Percentiles rank a stretch among this genome's conserved stretches.
Evolutionary conservation across 1,284 basidiomycete genomes (phyloP).

Genomic region (Melanopsichium pennsylvanicum): DNA sequence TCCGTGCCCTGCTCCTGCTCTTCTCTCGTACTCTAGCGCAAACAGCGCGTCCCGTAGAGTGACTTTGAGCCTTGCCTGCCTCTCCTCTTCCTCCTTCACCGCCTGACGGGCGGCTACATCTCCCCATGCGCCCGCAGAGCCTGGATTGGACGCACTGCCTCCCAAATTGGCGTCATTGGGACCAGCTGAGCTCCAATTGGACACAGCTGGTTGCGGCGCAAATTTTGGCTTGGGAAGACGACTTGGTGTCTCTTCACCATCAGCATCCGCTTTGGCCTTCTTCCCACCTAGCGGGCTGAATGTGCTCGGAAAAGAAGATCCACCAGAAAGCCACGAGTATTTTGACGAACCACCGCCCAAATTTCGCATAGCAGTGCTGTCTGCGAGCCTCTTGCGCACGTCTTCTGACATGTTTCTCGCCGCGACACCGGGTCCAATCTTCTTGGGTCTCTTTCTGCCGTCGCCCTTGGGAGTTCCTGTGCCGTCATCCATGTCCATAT

Average conservation of each 20-base stretch:
- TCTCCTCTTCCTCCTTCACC: constrained; percentile 58
- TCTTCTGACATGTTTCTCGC: constrained; percentile 63
- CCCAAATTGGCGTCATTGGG: constrained; percentile 1
- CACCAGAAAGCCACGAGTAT: constrained; percentile 52
- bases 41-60: constrained; percentile 60
- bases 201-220: constrained; percentile 47
- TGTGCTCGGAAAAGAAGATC: constrained; percentile 17
- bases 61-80: constrained; percentile 50
- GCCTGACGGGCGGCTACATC: constrained; percentile 60
- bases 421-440: constrained; percentile 47
- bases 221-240: constrained; percentile 60
- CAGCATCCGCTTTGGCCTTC: constrained; percentile 29
- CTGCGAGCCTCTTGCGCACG: constrained; percentile 59
- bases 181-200: constrained; percentile 24
- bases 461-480: constrained; percentile 26
- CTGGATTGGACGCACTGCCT: background rate
- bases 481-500: constrained; percentile 40
- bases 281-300: constrained; percentile 31
- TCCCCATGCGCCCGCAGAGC: constrained; percentile 56
- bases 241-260: constrained; percentile 18
- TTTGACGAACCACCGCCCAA: constrained; percentile 52
- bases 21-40: constrained; percentile 55
- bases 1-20: constrained; percentile 29
- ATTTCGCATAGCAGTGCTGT: constrained; percentile 64
- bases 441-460: constrained; percentile 48